Evolutionary conservation across 345 rosid species (phyloP).

Genomic region (Aethionema arabicum): DNA sequence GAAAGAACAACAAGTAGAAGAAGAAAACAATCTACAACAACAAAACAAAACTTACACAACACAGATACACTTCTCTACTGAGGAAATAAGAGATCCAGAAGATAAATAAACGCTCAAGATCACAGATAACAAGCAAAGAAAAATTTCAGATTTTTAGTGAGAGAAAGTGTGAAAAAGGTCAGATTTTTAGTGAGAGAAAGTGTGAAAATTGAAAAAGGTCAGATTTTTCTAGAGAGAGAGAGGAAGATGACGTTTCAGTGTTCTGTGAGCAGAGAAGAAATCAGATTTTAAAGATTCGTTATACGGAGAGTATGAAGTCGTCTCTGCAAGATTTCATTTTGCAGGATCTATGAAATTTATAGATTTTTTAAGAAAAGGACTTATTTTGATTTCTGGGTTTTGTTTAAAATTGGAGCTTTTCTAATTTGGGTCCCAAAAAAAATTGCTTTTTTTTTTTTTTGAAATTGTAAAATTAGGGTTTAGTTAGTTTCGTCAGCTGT

Average conservation of each 20-base stretch:
- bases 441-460: neutral
- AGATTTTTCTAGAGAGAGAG: constrained; percentile 1
- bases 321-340: neutral
- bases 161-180: constrained; percentile 22
- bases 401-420: constrained; percentile 16
- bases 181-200: constrained; percentile 17
- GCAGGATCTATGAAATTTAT: neutral
- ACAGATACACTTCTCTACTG: constrained; percentile 1
- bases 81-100: constrained; percentile 22
- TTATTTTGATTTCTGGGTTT: constrained; percentile 1
- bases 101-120: constrained; percentile 4
- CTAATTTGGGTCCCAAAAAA: neutral
- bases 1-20: constrained; percentile 27
- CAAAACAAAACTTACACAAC: constrained; percentile 14
- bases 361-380: neutral
- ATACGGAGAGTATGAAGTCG: no score
- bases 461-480: constrained; percentile 30
- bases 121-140: constrained; percentile 10
- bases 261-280: no score
- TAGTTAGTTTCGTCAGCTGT: constrained; percentile 51
- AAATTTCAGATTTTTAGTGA: constrained; percentile 20
- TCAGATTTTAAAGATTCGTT: no score
- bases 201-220: constrained; percentile 26
- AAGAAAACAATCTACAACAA: constrained; percentile 33
- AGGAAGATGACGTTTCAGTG: neutral